phyloP scores from a whole-genome alignment of 257 asterid species.

The Buddleja alternifolia region DNA sequence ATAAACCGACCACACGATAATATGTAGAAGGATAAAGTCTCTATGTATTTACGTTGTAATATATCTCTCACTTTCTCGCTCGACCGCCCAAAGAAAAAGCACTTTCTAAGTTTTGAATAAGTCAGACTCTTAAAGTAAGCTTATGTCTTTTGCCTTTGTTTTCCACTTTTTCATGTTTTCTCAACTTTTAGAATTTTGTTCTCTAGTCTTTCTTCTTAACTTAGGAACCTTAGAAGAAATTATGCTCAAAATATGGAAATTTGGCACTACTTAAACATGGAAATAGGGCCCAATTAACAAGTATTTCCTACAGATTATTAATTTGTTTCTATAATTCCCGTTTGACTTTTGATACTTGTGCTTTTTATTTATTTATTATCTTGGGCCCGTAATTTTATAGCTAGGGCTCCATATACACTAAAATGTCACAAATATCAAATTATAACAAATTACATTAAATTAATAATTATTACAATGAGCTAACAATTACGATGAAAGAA shows the following conservation, averaged over 20 bases:
- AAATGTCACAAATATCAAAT: no score
- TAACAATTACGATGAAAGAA: no score
- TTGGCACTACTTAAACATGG: constrained; percentile 5
- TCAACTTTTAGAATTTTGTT: not conserved
- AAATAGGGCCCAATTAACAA: not conserved
- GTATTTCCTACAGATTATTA: no score
- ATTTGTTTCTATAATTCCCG: no score
- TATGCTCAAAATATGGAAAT: constrained; percentile 23
- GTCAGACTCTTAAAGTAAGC: constrained; percentile 31
- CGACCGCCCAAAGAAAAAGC: constrained; percentile 65
- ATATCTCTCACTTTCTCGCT: constrained; percentile 28
- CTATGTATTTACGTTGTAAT: no score
- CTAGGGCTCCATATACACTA: no score
- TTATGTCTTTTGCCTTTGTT: constrained; percentile 33
- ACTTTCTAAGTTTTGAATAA: constrained; percentile 27
- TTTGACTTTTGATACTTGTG: not conserved
- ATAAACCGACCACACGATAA: constrained; percentile 43
- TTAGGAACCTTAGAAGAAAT: constrained; percentile 22
- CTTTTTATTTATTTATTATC: not conserved
- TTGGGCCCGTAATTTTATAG: not conserved
- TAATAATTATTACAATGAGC: no score
- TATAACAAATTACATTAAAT: no score
- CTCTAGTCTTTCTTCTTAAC: constrained; percentile 15
- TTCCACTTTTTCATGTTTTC: not conserved
- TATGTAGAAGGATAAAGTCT: constrained; percentile 23